Percentiles rank a stretch among this genome's conserved stretches.
Conservation (phyloP, 495 filamentous ascomycete species). For the Parmelia sp. region DNA sequence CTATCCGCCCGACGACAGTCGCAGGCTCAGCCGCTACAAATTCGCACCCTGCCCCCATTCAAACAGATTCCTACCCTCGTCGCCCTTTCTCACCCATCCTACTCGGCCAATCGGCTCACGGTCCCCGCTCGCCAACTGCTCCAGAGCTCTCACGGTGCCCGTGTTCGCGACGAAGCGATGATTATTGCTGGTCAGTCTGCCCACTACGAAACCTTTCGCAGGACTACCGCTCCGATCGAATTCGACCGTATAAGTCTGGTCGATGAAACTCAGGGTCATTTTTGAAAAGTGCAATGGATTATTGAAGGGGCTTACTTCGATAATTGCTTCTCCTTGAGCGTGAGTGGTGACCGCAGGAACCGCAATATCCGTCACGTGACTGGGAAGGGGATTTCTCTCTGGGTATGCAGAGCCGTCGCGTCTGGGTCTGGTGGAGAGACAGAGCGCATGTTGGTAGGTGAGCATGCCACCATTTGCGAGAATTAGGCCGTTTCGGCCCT, state of each 20-base stretch:
- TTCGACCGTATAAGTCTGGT: conserved; percentile 51
- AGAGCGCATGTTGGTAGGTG: conserved; percentile 49
- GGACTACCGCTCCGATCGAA: conserved; percentile 44
- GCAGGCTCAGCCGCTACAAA: too few species aligned
- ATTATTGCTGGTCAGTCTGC: conserved; percentile 37
- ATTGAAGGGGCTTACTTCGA: conserved; percentile 40
- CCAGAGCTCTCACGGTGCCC: conserved; percentile 37
- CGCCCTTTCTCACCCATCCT: background rate
- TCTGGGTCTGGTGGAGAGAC: conserved; percentile 40
- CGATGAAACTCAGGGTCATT: background rate
- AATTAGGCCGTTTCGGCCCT: conserved; percentile 40
- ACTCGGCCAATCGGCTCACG: conserved; percentile 24
- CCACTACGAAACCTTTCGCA: conserved; percentile 40
- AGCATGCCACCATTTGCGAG: conserved; percentile 51
- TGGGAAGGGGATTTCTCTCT: conserved; percentile 24
- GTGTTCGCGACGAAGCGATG: conserved; percentile 48
- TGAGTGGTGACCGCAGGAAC: background rate
- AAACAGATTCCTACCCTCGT: conserved; percentile 36
- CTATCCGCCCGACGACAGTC: too few species aligned
- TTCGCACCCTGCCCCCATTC: conserved; percentile 26
- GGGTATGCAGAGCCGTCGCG: conserved; percentile 37
- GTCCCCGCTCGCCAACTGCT: conserved; percentile 35
- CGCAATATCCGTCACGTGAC: conserved; percentile 1
- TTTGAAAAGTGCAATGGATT: background rate
- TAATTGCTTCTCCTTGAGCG: conserved; percentile 39